Evolutionary conservation across 192 early-diverging fungal species (phyloP).

Genomic region (Podila clonocystis): DNA sequence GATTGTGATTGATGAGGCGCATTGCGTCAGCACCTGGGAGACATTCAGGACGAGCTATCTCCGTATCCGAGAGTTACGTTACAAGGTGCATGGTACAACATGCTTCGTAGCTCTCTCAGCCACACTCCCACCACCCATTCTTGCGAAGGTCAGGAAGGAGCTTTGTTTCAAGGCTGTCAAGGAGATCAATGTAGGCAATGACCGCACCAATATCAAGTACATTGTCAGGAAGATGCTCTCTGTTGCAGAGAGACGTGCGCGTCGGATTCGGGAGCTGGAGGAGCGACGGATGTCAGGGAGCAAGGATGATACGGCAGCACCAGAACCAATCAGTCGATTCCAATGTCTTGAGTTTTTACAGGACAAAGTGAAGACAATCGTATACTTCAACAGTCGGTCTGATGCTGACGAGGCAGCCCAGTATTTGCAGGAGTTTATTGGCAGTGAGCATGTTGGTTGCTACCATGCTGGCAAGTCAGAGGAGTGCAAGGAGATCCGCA

Average conservation of each 20-base stretch:
- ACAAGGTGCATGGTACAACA: neutral
- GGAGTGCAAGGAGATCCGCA: neutral
- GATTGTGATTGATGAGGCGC: slow-evolving; percentile 18
- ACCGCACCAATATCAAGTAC: neutral
- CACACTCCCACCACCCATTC: neutral
- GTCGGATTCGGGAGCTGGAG: too few species aligned
- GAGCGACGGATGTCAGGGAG: too few species aligned
- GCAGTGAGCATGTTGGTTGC: neutral
- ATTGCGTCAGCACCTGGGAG: slow-evolving; percentile 14
- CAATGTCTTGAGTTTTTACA: neutral
- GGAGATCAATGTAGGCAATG: neutral
- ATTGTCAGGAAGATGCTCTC: neutral
- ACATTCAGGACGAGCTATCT: neutral
- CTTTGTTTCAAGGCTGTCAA: neutral
- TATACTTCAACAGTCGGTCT: neutral
- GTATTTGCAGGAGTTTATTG: neutral
- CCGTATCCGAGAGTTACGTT: slow-evolving; percentile 4
- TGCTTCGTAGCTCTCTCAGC: slow-evolving; percentile 8
- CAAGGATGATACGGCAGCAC: too few species aligned
- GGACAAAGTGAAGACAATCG: neutral
- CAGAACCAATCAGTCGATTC: neutral
- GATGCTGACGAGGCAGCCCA: neutral
- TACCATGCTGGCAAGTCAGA: neutral
- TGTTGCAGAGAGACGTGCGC: too few species aligned
- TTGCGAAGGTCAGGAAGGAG: neutral